Base-by-base conservation (phyloP, 1,139 yeast species). In the Saccharomyces uvarum region DNA sequence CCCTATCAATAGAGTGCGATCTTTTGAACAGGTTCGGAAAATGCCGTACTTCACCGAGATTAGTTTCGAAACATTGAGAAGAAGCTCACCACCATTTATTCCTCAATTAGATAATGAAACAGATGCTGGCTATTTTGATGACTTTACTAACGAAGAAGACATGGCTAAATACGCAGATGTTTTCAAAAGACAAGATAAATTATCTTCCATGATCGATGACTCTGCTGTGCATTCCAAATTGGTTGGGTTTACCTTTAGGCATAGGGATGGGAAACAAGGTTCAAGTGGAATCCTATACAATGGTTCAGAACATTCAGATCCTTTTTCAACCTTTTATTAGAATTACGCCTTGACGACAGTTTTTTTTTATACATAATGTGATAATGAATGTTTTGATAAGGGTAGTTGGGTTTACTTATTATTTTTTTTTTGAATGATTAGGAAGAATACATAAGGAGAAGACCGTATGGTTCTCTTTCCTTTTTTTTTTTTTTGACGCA, bases 91-190 rank as follows among this genome's bases (percentile, higher is more conserved):
- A 3, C 99, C 99, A 28, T 95, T 95, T 71, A 87, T 95, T 32
- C 99, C 99, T 1, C 97, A 95, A 67, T 78, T 95, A 59, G 98
- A 93, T 68, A 88, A 90, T 58, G 99, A 95, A 67, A 95, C 91
- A 59, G 99, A 95, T 74, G 98, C 98, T 0, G 99, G 99, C 1
- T 95, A 95, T 73, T 95, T 95, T 70, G 99, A 95, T 72, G 99
- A 95, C 70, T 95, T 95, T 69, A 90, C 88, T 58, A 95, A 89
- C 70, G 99, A 91, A 67, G 93, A 88, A 55, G 96, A 95, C 71
- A 91, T 95, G 98, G 91, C 93, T 63, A 91, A 93, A 72, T 95
- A 95, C 73, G 93, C 95, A 64, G 99, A 95, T 67, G 99, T 95
- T 21, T 86, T 90, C 77, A 91, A 89, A 62, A 85, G 95, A 72